Base-by-base conservation (phyloP, 179 eudicot species). In the Corrigiola litoralis region DNA sequence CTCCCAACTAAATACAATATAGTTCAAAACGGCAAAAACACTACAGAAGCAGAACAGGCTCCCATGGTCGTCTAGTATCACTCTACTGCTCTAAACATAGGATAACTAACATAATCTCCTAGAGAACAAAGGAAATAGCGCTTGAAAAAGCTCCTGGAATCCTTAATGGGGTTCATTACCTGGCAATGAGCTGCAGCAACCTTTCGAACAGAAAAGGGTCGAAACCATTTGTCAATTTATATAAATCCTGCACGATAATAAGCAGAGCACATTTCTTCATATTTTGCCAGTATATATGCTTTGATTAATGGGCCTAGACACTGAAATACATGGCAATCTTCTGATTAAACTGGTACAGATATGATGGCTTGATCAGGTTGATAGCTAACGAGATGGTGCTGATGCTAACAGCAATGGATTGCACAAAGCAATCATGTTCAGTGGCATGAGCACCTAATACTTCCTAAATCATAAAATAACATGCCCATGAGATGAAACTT, bases 221-320 rank as follows among this genome's bases (percentile, higher is more conserved):
- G 42, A 36, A 36, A 61, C 38, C 64, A 46, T 29, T 10, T 48
- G 58, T 47, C 65, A 55, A 25, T 47, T 50, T 58, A 36, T n/a
- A 37, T 23, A 61, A 4, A 67, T 34, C 72, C 77, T 73, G 77
- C 72, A 73, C 37, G 36, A 63, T 62, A 55, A 68, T 49, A 21
- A 73, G 51, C 49, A 73, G 57, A 67, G 47, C 48, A 50, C 54
- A 67, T 61, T 72, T 67, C 36, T 70, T 61, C 48, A 67, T 45
- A 53, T 17, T 36, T 53, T 44, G 27, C 49, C 17, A 49, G 66
- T 5, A 37, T 12, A 44, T 31, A 69, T 44, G 56, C 29, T 13
- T 29, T 6, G 25, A 17, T 25, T 9, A 61, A 65, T 38, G 42
- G 54, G 24, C 64, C 64, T 73, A 53, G 21, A 32, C 49, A 33